Evolutionary conservation across 2,329 filamentous ascomycete genomes (phyloP).

Genomic region (Clarireedia hainanense): DNA sequence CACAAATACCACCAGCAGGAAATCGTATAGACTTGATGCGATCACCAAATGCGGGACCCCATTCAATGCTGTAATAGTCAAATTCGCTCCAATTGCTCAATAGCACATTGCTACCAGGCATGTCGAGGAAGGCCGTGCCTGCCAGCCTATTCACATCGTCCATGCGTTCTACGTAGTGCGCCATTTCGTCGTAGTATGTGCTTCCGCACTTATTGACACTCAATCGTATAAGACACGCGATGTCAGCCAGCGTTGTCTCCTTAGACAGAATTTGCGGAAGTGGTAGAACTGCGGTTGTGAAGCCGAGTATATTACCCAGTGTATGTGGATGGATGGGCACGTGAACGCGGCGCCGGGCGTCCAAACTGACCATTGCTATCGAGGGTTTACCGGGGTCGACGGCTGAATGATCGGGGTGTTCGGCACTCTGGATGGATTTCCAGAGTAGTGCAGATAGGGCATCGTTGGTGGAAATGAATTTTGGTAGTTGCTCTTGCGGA

Average conservation of each 20-base stretch:
- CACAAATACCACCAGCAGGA: background rate
- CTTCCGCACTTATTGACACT: background rate
- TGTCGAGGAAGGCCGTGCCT: background rate
- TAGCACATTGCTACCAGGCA: slow-evolving; percentile 1
- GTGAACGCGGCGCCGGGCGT: background rate
- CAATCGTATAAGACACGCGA: background rate
- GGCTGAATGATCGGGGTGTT: background rate
- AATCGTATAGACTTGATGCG: background rate
- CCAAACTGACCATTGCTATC: background rate
- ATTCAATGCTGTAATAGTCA: slow-evolving; percentile 3
- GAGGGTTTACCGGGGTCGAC: background rate
- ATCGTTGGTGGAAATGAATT: slow-evolving; percentile 2
- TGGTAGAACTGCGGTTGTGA: background rate
- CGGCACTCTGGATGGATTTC: background rate
- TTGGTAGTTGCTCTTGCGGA: background rate
- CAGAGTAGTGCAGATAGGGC: slow-evolving; percentile 1
- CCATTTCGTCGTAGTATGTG: background rate
- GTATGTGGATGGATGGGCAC: background rate
- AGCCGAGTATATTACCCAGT: background rate
- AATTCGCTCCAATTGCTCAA: background rate
- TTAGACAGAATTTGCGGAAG: background rate
- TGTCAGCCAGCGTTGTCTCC: background rate
- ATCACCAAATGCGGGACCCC: background rate
- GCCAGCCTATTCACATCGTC: background rate
- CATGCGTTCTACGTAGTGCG: background rate